phyloP scores from a whole-genome alignment of 1,139 yeast species.

The Hemisphaericaspora lyxosophila region DNA sequence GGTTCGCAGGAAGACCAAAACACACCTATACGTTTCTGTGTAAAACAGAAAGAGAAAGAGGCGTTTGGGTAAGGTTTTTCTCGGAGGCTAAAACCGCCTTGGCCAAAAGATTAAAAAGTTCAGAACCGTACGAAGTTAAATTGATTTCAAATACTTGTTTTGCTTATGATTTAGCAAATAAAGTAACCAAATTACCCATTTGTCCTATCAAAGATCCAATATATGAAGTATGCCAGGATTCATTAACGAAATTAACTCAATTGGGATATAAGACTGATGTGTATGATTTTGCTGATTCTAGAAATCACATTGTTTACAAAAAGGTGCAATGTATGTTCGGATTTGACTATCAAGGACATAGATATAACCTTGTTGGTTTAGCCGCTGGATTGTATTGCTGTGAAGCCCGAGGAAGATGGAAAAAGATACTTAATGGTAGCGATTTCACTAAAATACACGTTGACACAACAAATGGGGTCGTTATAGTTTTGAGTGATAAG shows the following conservation, averaged over 20 bases:
- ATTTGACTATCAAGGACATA: slow-evolving; percentile 27
- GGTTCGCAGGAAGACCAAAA: slow-evolving; percentile 48
- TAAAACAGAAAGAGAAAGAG: slow-evolving; percentile 52
- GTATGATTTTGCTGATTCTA: slow-evolving; percentile 23
- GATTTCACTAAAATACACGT: slow-evolving; percentile 64
- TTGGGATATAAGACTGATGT: slow-evolving; percentile 31
- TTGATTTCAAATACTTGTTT: slow-evolving; percentile 61
- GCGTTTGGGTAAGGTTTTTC: slow-evolving; percentile 59
- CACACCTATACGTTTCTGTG: slow-evolving; percentile 57
- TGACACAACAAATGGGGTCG: slow-evolving; percentile 54
- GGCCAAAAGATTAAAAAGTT: slow-evolving; percentile 41
- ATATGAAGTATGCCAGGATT: slow-evolving; percentile 32
- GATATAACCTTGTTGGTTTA: slow-evolving; percentile 35
- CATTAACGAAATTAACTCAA: slow-evolving; percentile 20
- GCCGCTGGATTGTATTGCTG: slow-evolving; percentile 47
- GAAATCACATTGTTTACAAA: slow-evolving; percentile 27
- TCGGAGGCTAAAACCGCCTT: slow-evolving; percentile 55
- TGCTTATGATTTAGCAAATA: slow-evolving; percentile 58
- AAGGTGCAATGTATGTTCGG: slow-evolving; percentile 27
- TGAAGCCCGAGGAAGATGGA: slow-evolving; percentile 57
- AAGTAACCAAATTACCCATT: slow-evolving; percentile 59
- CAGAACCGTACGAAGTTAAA: slow-evolving; percentile 57
- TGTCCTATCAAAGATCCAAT: slow-evolving; percentile 65
- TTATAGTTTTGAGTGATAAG: slow-evolving; percentile 60
- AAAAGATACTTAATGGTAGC: slow-evolving; percentile 51